Base-by-base conservation (phyloP, 1,284 basidiomycete genomes). In the Paramarasmius palmivorus region DNA sequence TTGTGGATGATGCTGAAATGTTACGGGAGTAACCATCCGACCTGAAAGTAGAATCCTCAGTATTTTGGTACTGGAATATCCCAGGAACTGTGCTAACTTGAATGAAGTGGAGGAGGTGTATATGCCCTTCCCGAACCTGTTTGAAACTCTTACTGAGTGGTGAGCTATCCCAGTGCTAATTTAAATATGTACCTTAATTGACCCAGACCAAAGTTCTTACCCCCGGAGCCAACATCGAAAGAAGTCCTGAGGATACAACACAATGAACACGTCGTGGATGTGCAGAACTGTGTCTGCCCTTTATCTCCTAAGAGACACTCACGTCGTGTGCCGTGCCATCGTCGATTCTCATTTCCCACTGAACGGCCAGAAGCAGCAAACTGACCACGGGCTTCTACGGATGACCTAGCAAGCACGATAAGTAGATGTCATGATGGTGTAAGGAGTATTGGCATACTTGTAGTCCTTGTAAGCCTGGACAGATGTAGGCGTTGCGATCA, bases 11-110 rank as follows among this genome's bases (percentile, higher is more conserved):
- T 40, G 72, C 69, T 56, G 71, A 74, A 45, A 74, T 71, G 56
- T 85, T 86, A 40, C 68, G 71, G 15, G 82, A 81, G 61, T 86
- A 87, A 63, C 85, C 83, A 52, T 86, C 81, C 19, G 84, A 82
- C 61, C 79, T 82, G 48, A 12, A 56, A 12, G 19, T 12, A n/a
- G 19, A 36, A 42, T 34, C 32, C 20, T 25, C 26, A 29, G 38
- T 15, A 32, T 32, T 12, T 15, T 14, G 51, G 2, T 2, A 46
- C 49, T 34, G 50, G 25, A 32, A 12, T 46, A 22, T 47, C 23
- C n/a, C 5, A 45, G 15, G 19, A 54, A 38, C 26, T 19, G 39
- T 49, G 32, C 75, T 57, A 54, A 82, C 77, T 87, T 84, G 15
- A 84, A 83, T 22, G 81, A 78, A 9, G 81, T 82, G 1, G 81